phyloP scores from a whole-genome alignment of 1,284 basidiomycete genomes.

The Apiotrichum akiyoshidainum region DNA sequence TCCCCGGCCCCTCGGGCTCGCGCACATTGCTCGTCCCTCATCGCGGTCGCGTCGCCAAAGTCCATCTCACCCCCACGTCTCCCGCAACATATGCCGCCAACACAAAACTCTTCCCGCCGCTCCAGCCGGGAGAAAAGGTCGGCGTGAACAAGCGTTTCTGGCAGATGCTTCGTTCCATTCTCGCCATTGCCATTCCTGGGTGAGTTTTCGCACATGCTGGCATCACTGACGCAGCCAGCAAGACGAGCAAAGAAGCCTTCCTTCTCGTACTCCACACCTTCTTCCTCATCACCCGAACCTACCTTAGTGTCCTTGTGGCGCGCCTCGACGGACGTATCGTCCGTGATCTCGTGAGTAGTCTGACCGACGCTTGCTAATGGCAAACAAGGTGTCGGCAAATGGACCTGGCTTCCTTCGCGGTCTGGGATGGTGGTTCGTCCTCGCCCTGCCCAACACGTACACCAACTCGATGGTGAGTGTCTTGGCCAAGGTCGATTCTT shows the following conservation, averaged over 20 bases:
- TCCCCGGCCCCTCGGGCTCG: constrained; percentile 53
- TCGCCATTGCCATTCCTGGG: constrained; percentile 69
- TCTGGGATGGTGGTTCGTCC: constrained; percentile 80
- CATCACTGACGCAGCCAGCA: constrained; percentile 45
- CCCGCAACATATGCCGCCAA: constrained; percentile 33
- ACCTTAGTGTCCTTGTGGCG: constrained; percentile 82
- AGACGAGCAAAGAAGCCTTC: constrained; percentile 69
- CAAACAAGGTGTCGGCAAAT: constrained; percentile 69
- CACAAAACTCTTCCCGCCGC: constrained; percentile 33
- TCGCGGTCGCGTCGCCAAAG: constrained; percentile 61
- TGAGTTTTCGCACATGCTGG: constrained; percentile 16
- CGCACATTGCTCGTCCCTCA: constrained; percentile 67
- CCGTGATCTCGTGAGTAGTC: constrained; percentile 65
- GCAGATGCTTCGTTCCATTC: constrained; percentile 70
- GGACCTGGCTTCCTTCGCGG: constrained; percentile 79
- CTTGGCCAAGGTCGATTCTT: neutral
- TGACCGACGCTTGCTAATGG: neutral
- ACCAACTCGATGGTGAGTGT: constrained; percentile 86
- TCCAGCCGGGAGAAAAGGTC: constrained; percentile 56
- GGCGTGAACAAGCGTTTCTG: constrained; percentile 76
- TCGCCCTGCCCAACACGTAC: constrained; percentile 89
- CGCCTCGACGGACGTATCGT: constrained; percentile 87
- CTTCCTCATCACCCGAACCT: constrained; percentile 82
- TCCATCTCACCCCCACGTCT: constrained; percentile 52
- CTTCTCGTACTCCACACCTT: constrained; percentile 76